phyloP scores from a whole-genome alignment of 768 basidiomycete species.

The Tylopilus felleus region DNA sequence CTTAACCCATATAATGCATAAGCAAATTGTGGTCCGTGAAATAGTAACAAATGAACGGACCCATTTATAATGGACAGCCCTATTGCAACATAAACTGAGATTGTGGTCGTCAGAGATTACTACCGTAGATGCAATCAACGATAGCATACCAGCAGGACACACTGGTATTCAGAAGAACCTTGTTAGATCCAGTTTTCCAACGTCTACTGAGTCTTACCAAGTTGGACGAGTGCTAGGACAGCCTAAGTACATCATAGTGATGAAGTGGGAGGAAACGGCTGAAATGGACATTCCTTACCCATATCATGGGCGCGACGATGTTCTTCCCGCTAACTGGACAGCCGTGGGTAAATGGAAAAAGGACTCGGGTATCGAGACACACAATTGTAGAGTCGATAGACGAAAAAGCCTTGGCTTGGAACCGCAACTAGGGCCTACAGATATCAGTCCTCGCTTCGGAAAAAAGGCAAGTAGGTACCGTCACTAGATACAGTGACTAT shows the following conservation, averaged over 20 bases:
- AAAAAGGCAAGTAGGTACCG: background rate
- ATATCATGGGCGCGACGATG: background rate
- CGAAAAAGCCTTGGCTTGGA: constrained; percentile 8
- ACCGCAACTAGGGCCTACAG: constrained; percentile 1
- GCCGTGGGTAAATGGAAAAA: background rate
- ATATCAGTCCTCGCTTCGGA: background rate
- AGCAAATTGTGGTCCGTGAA: background rate
- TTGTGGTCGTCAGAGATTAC: background rate
- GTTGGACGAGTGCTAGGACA: background rate
- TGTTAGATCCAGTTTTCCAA: background rate
- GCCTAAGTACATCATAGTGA: background rate
- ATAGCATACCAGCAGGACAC: background rate
- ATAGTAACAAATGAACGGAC: background rate
- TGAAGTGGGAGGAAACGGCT: background rate
- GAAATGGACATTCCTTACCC: background rate
- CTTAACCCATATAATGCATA: background rate
- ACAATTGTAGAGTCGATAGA: constrained; percentile 15
- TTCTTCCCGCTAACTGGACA: constrained; percentile 6
- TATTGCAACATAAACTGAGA: background rate
- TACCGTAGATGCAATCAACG: background rate
- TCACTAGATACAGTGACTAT: background rate
- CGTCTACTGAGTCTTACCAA: constrained; percentile 2
- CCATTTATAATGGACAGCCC: background rate
- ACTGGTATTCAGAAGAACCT: background rate
- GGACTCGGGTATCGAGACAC: background rate